Evolutionary conservation across 345 rosid genomes (phyloP), one percentile per base, ranked within the genome.

Genomic region (Xanthoceras sorbifolium): DNA sequence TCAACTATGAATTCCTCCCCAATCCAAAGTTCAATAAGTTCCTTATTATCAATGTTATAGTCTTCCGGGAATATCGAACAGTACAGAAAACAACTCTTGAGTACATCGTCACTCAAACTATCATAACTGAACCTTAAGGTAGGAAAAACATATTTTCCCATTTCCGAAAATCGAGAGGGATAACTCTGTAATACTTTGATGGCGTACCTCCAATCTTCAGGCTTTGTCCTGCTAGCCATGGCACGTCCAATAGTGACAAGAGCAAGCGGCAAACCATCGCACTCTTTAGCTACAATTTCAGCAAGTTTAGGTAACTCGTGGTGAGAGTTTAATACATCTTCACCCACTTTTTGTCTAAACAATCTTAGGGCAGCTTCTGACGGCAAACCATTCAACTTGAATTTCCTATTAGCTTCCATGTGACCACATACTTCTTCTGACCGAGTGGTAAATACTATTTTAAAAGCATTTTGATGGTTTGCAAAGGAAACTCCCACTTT

Each of bases 221-320:
- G 46, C 12, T 8, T 42, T 11, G 1, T 42, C 46, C 46, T 42
- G 8, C 46, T 42, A 42, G 46, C 46, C 46, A 42, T 42, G 46
- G 64, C 63, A 17, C 18, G 7, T 2, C 28, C 74, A 17, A 31
- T 55, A 0, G 74, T 71, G n/a, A 71, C 59, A 2, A 71, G 63
- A n/a, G 74, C 73, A 7, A 70, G 57, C 10, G 44, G 73, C 32
- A 70, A 31, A 70, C 73, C 61, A 3, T 12, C 23, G 4, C 73
- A 70, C 62, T 70, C 73, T 50, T 31, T 7, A 7, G 44, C 34
- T 1, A 60, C 31, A 60, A 10, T 60, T 28, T 60, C 64, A 25
- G 17, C 64, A 3, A 60, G 31, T 32, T 23, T 6, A 1, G 12
- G 44, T 28, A 70, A 17, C 29, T 50, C 40, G 28, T 32, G 61